phyloP scores from a whole-genome alignment of 129 eudicot species.

The Pulicaria dysenterica region DNA sequence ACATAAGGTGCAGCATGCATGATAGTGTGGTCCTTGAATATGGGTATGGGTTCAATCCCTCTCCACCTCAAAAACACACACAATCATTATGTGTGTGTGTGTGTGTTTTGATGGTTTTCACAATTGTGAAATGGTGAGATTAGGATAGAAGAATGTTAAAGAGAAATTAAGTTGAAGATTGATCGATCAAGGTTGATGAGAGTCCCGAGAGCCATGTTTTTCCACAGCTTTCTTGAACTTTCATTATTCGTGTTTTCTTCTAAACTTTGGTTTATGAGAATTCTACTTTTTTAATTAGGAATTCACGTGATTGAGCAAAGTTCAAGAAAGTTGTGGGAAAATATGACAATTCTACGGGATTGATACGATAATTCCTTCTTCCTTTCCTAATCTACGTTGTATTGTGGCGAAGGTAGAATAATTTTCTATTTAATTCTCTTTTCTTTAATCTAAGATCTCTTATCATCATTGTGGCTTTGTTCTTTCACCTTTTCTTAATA shows the following conservation, averaged over 20 bases:
- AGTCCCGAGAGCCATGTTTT: slow-evolving; percentile 45
- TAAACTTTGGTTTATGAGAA: background rate
- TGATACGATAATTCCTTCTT: background rate
- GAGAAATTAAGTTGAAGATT: too few species aligned
- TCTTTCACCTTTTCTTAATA: background rate
- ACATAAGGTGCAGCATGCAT: slow-evolving; percentile 4
- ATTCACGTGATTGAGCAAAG: slow-evolving; percentile 6
- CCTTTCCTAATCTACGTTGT: background rate
- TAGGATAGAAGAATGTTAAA: too few species aligned
- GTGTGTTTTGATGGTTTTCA: slow-evolving; percentile 18
- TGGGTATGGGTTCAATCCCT: slow-evolving; percentile 24
- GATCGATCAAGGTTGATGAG: too few species aligned
- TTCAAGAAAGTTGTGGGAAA: slow-evolving; percentile 36
- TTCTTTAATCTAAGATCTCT: background rate
- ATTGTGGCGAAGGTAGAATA: slow-evolving; percentile 7
- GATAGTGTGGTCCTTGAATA: slow-evolving; percentile 35
- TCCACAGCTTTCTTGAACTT: slow-evolving; percentile 99
- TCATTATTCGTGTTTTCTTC: slow-evolving; percentile 26
- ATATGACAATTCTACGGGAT: slow-evolving; percentile 30
- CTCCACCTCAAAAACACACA: slow-evolving; percentile 10
- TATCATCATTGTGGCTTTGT: background rate
- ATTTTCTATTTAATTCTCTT: background rate
- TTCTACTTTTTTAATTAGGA: background rate
- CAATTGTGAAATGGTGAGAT: background rate
- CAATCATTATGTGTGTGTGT: background rate